These are phyloP conservation scores for Paraconiothyrium sp. DNA, from an alignment of 2,329 filamentous ascomycete genomes.

Conservation along the genomic window DNA sequence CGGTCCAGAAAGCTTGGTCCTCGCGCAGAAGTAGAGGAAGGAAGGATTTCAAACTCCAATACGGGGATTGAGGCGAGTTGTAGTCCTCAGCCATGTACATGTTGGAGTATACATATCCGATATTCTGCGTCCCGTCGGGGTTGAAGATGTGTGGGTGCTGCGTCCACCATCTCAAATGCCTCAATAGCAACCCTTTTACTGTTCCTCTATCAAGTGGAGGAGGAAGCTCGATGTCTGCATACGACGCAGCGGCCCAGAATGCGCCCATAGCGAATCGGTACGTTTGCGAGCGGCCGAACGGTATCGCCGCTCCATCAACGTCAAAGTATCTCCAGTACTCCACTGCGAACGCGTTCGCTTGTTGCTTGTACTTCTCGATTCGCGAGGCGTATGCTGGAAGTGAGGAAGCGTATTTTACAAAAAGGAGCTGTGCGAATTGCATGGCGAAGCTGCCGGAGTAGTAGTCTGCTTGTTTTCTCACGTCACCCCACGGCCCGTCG, in stretches of 20 bases:
- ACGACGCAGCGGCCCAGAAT: conserved; percentile 55
- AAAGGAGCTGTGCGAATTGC: conserved; percentile 59
- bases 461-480: conserved; percentile 57
- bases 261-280: conserved; percentile 59
- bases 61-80: conserved; percentile 63
- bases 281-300: conserved; percentile 59
- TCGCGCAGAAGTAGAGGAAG: conserved; percentile 48
- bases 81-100: conserved; percentile 64
- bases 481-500: conserved; percentile 54
- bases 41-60: conserved; percentile 62
- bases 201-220: conserved; percentile 45
- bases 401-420: conserved; percentile 47
- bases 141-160: conserved; percentile 54
- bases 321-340: conserved; percentile 60
- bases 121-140: conserved; percentile 57
- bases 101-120: conserved; percentile 56
- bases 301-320: conserved; percentile 56
- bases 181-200: conserved; percentile 57
- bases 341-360: conserved; percentile 53
- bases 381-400: conserved; percentile 50
- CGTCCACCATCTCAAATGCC: conserved; percentile 60
- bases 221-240: conserved; percentile 50
- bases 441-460: conserved; percentile 63
- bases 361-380: conserved; percentile 45
- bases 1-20: conserved; percentile 55